phyloP scores from a whole-genome alignment of 306 rosid genomes.

The Lathyrus oleraceus region DNA sequence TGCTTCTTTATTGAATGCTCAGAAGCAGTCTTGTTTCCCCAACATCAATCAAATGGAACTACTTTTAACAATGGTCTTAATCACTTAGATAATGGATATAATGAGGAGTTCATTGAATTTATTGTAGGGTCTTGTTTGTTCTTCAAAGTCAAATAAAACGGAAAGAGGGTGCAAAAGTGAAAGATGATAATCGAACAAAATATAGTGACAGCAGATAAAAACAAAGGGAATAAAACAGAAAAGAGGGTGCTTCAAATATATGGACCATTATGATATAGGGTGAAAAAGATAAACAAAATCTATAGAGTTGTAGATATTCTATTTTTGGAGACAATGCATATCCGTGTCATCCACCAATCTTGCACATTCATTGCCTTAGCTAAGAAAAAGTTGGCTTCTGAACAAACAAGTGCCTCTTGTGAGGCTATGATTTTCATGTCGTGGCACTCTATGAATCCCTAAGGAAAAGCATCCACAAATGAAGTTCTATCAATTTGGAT shows the following conservation, averaged over 20 bases:
- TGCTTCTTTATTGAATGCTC: neutral
- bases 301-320: conserved; percentile 30
- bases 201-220: neutral
- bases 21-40: neutral
- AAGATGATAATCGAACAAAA: conserved; percentile 20
- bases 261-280: neutral
- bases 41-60: neutral
- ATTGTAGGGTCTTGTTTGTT: neutral
- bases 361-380: neutral
- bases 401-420: neutral
- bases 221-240: conserved; percentile 8
- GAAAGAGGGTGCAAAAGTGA: neutral
- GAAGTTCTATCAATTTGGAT: no score
- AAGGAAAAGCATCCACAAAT: no score
- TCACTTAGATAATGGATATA: neutral
- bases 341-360: conserved; percentile 7
- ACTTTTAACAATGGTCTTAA: neutral
- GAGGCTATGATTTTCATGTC: neutral
- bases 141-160: neutral
- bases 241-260: conserved; percentile 31
- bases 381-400: neutral
- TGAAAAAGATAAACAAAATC: conserved; percentile 36
- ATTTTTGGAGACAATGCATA: conserved; percentile 33
- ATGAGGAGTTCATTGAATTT: neutral
- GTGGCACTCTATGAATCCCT: neutral